Evolutionary conservation across 371 early-diverging fungal species (phyloP), one percentile per base, ranked within the genome.

Genomic region (Zychaea mexicana): DNA sequence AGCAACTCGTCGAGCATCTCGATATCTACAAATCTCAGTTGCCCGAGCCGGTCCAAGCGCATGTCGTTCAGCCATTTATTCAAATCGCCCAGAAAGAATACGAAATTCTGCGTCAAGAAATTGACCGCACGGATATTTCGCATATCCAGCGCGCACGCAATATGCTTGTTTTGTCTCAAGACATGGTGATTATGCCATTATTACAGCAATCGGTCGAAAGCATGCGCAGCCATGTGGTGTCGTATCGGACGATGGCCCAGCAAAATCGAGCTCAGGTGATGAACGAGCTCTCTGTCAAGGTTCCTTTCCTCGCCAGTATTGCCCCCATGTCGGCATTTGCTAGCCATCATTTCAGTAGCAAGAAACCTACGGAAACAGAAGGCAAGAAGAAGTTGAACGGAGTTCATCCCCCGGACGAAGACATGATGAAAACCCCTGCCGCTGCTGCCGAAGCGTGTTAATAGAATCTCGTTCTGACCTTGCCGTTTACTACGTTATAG

Each of bases 251-350:
- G 8, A 27, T 58, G 26, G 58, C 58, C 5, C 58, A 58, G 42
- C 38, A 58, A 42, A 58, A 58, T 45, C 19, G 46, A n/a, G 58
- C 58, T 26, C 58, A 58, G 12, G 58, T 58, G 1, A 58, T 58
- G 45, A 58, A 58, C 22, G 58, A 58, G n/a, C 28, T 58, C 17
- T 58, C 58, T 8, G 21, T 45, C 27, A 58, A 58, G n/a, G 38
- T 58, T 8, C 58, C 58, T 38, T 27, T 58, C 5, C 58, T 58
- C 15, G 58, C 45, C 28, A 38, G 26, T 28, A 27, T 58, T 27
- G 58, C 58, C 15, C 58, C 58, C 27, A 58, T 58, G 45, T 58
- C 58, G 15, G 45, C 58, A 2, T 58, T 58, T 36, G 58, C 58
- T 17, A 42, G 45, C 17, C 58, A 58, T 28, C 38, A 58, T 38